Conservation (phyloP, 2,329 filamentous ascomycete genomes). For the Colletotrichum sp. region DNA sequence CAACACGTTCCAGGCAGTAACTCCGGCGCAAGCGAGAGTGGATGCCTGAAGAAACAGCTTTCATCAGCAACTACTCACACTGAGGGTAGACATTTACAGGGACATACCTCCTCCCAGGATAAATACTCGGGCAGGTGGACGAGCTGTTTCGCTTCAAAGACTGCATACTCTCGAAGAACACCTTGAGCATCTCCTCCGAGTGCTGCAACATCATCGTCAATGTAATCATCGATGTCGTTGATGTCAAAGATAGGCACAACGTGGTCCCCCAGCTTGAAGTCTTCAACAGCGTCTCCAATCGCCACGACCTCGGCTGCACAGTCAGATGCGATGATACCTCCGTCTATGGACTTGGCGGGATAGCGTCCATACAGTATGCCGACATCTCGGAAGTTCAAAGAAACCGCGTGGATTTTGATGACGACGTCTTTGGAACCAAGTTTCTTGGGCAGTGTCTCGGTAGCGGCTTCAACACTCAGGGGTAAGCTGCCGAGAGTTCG, state of each 20-base stretch:
- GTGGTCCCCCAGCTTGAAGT: constrained; percentile 26
- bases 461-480: neutral
- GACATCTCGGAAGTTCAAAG: constrained; percentile 28
- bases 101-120: neutral
- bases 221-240: constrained; percentile 12
- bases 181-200: constrained; percentile 25
- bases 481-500: neutral
- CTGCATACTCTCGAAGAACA: constrained; percentile 26
- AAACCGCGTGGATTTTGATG: neutral
- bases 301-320: constrained; percentile 27
- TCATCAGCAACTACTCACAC: neutral
- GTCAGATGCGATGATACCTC: constrained; percentile 26
- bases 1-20: constrained; percentile 27
- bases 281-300: constrained; percentile 22
- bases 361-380: constrained; percentile 30
- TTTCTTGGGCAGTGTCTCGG: neutral
- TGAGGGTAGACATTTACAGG: neutral
- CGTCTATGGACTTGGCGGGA: constrained; percentile 4
- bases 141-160: constrained; percentile 23
- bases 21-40: constrained; percentile 24
- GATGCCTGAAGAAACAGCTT: neutral
- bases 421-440: neutral
- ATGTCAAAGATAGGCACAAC: constrained; percentile 2
- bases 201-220: neutral
- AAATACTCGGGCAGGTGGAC: constrained; percentile 21